phyloP scores from a whole-genome alignment of 1,284 basidiomycete genomes.

The Pseudozyma tsukubaensis region DNA sequence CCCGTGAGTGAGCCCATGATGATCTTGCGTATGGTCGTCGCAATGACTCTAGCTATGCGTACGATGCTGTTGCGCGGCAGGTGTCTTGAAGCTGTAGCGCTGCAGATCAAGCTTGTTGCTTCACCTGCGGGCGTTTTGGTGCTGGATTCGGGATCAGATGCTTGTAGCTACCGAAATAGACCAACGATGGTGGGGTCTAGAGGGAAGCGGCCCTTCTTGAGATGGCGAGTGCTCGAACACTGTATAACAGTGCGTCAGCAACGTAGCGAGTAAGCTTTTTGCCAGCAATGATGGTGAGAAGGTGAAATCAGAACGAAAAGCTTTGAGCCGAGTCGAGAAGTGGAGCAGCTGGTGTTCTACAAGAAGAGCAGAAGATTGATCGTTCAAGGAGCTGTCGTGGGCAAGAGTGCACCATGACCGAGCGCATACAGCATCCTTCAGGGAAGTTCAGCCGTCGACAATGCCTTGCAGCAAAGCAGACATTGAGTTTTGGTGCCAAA shows the following conservation, averaged over 20 bases:
- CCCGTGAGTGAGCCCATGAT: slow-evolving; percentile 19
- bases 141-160: too few relatives aligned
- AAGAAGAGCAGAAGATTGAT: neutral
- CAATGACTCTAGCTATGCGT: neutral
- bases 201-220: too few relatives aligned
- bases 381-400: neutral
- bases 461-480: too few relatives aligned
- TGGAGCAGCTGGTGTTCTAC: neutral
- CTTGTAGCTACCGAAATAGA: too few relatives aligned
- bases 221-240: too few relatives aligned
- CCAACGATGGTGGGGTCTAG: too few relatives aligned
- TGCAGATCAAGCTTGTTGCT: too few relatives aligned
- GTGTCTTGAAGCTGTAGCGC: neutral
- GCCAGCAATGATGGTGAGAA: neutral
- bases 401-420: neutral
- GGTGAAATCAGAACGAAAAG: neutral
- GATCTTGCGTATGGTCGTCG: neutral
- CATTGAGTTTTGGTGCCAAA: too few relatives aligned
- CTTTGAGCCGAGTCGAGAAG: neutral
- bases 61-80: too few relatives aligned
- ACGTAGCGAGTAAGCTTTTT: neutral
- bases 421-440: too few relatives aligned
- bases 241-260: too few relatives aligned
- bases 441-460: neutral
- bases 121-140: too few relatives aligned